Evolutionary conservation across 768 basidiomycete genomes (phyloP).

Genomic region (Tricholoma flavovirens): DNA sequence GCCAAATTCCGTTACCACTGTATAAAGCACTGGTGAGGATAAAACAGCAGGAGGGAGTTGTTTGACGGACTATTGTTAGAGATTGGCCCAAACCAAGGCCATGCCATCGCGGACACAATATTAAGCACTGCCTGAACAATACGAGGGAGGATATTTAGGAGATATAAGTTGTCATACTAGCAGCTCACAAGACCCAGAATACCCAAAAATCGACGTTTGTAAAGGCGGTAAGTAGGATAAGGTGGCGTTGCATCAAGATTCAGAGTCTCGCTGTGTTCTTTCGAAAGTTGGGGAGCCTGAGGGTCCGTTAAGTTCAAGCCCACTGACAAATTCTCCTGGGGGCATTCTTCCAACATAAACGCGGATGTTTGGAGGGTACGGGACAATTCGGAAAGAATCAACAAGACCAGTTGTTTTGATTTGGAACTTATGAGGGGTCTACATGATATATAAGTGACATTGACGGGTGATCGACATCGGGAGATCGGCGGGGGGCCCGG

Average conservation of each 20-base stretch:
- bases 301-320: too few species aligned
- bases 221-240: conserved; percentile 47
- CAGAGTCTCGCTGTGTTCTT: not conserved
- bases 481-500: too few species aligned
- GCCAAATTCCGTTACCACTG: conserved; percentile 59
- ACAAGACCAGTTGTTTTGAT: too few species aligned
- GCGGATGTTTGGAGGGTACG: not conserved
- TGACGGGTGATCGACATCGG: too few species aligned
- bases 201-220: conserved; percentile 65
- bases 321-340: too few species aligned
- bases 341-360: not conserved
- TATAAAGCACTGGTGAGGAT: not conserved
- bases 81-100: conserved; percentile 86
- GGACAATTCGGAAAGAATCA: too few species aligned
- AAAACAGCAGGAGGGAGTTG: not conserved
- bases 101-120: conserved; percentile 56
- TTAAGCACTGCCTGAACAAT: conserved; percentile 51
- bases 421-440: too few species aligned
- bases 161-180: not conserved
- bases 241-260: not conserved
- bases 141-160: not conserved
- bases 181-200: conserved; percentile 53
- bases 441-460: too few species aligned
- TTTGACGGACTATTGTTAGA: conserved; percentile 50
- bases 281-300: not conserved